Conservation (phyloP, 2,329 filamentous ascomycete species). For the Knoxdaviesia capensis region DNA sequence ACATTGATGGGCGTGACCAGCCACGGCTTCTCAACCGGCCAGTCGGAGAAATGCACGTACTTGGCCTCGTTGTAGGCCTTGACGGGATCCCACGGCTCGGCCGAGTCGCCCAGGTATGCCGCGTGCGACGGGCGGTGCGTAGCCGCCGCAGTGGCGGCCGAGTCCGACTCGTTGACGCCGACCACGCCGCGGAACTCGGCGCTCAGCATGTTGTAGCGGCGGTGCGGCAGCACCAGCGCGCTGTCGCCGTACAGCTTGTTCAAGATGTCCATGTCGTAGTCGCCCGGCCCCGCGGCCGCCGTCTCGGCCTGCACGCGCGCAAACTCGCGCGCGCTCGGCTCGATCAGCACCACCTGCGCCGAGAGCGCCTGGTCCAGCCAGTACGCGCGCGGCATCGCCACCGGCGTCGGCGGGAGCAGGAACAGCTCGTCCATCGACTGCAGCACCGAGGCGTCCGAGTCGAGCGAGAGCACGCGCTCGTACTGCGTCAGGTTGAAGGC, state of each 20-base stretch:
- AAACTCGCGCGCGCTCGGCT: slow-evolving; percentile 34
- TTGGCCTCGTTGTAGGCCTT: slow-evolving; percentile 36
- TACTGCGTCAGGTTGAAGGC: slow-evolving; percentile 50
- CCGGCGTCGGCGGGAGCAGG: slow-evolving; percentile 35
- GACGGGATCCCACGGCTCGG: slow-evolving; percentile 36
- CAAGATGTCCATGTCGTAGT: slow-evolving; percentile 48
- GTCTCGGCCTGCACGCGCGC: slow-evolving; percentile 12
- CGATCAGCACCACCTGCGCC: slow-evolving; percentile 39
- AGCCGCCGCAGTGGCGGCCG: too few relatives aligned
- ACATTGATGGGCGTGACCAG: slow-evolving; percentile 6
- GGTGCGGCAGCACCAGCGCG: slow-evolving; percentile 41
- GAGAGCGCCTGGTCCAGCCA: slow-evolving; percentile 42
- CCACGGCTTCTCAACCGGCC: slow-evolving; percentile 45
- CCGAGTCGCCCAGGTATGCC: slow-evolving; percentile 20
- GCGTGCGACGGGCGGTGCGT: slow-evolving; percentile 14
- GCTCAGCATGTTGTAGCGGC: slow-evolving; percentile 38
- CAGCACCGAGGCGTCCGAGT: slow-evolving; percentile 44
- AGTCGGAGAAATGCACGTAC: slow-evolving; percentile 51
- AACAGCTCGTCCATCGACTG: slow-evolving; percentile 52
- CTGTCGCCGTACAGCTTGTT: slow-evolving; percentile 38
- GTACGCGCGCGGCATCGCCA: slow-evolving; percentile 53
- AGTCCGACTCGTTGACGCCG: slow-evolving; percentile 18
- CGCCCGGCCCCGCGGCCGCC: slow-evolving; percentile 5
- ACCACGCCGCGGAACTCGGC: slow-evolving; percentile 32
- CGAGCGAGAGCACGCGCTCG: slow-evolving; percentile 21